A percentile compares a stretch with the other conserved stretches of the same genome.
phyloP scores from a whole-genome alignment of 169 alveolate species.

The Neospora caninum region DNA sequence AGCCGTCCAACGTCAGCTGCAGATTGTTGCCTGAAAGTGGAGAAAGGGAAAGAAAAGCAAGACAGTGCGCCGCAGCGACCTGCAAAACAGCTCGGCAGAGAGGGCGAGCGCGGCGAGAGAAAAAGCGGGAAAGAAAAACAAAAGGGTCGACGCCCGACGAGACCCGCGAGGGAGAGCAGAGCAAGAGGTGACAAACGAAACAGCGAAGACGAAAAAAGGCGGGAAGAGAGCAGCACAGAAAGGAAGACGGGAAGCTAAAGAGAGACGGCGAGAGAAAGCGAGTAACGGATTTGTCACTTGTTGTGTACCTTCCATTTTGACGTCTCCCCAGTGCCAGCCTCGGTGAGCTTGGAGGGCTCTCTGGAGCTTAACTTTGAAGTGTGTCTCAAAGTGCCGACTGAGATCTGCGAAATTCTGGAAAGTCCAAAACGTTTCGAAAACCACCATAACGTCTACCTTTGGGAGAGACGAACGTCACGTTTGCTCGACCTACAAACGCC shows the following conservation, averaged over 20 bases:
- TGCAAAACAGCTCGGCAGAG: no score
- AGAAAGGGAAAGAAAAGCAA: no score
- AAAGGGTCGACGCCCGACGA: no score
- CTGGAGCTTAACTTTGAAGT: constrained; percentile 77
- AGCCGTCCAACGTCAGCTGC: constrained; percentile 77
- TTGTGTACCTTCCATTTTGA: constrained; percentile 78
- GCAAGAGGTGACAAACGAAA: no score
- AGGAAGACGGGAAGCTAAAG: neutral
- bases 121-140: neutral
- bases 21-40: constrained; percentile 66
- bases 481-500: no score
- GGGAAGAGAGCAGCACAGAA: neutral
- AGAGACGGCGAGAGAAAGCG: neutral
- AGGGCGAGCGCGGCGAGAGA: no score
- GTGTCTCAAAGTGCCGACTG: constrained; percentile 84
- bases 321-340: constrained; percentile 93
- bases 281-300: no score
- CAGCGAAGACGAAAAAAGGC: neutral
- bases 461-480: no score
- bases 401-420: constrained; percentile 75
- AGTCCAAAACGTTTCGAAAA: neutral
- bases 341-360: constrained; percentile 77
- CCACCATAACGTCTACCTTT: no score
- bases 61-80: no score
- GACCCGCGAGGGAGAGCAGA: no score